Conservation (phyloP, 2,329 filamentous ascomycete species). For the Tolypocladium pustulatum region DNA sequence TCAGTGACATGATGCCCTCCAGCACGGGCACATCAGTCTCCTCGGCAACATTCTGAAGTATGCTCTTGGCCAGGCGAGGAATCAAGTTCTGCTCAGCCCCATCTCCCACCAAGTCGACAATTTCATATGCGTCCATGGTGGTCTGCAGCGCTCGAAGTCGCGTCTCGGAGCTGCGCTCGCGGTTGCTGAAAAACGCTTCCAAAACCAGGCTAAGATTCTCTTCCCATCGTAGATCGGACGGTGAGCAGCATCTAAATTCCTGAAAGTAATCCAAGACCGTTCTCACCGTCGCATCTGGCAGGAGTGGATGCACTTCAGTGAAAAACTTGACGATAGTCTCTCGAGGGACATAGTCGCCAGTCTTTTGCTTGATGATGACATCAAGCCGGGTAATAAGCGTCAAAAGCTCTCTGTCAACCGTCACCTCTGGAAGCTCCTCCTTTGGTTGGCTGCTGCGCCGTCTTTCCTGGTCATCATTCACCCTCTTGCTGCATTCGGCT, state of each 20-base stretch:
- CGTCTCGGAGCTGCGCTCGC: slow-evolving; percentile 47
- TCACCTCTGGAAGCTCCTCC: slow-evolving; percentile 22
- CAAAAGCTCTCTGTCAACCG: slow-evolving; percentile 31
- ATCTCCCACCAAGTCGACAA: slow-evolving; percentile 47
- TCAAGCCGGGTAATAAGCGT: slow-evolving; percentile 39
- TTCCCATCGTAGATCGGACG: slow-evolving; percentile 60
- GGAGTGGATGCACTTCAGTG: slow-evolving; percentile 45
- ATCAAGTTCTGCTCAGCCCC: slow-evolving; percentile 48
- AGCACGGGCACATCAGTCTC: slow-evolving; percentile 58
- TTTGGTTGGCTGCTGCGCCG: slow-evolving; percentile 9
- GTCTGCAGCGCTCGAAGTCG: slow-evolving; percentile 52
- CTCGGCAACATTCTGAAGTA: slow-evolving; percentile 49
- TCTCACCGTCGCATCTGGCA: slow-evolving; percentile 54
- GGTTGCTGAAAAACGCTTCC: slow-evolving; percentile 53
- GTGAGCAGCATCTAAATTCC: slow-evolving; percentile 60
- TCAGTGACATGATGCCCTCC: slow-evolving; percentile 52
- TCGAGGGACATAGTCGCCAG: slow-evolving; percentile 48
- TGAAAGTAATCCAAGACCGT: slow-evolving; percentile 58
- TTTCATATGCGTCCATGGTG: slow-evolving; percentile 48
- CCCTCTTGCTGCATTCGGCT: slow-evolving; percentile 36
- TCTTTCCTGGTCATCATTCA: slow-evolving; percentile 14
- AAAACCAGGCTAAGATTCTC: slow-evolving; percentile 51
- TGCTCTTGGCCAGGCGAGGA: slow-evolving; percentile 46
- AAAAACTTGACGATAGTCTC: slow-evolving; percentile 60
- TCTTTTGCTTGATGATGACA: slow-evolving; percentile 29